Conservation (phyloP, 352 stramenopile species). For the Phytophthora sp. region DNA sequence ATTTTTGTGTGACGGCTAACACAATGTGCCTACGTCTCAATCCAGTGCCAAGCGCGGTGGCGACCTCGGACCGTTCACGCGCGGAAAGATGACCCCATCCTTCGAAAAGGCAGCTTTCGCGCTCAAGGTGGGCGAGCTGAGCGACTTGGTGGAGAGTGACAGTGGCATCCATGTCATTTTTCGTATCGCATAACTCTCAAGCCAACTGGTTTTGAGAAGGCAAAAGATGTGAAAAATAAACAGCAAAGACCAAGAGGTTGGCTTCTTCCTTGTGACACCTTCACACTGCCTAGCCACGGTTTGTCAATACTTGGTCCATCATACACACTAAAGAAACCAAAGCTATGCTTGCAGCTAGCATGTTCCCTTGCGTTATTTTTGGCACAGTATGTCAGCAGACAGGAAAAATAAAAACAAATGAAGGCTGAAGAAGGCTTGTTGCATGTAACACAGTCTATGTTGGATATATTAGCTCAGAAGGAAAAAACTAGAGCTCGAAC, state of each 20-base stretch:
- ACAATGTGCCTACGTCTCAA: not conserved
- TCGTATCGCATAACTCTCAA: slow-evolving; percentile 67
- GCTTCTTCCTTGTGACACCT: slow-evolving; percentile 1
- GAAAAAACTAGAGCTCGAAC: slow-evolving; percentile 68
- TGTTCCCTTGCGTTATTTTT: not conserved
- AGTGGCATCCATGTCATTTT: slow-evolving; percentile 98
- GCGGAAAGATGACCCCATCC: slow-evolving; percentile 92
- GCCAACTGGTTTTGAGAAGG: not conserved
- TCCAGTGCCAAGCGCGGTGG: slow-evolving; percentile 89
- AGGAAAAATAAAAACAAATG: not conserved
- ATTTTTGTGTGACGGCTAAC: not conserved
- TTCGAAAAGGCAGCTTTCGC: slow-evolving; percentile 93
- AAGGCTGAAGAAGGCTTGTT: not conserved
- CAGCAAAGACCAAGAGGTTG: slow-evolving; percentile 5
- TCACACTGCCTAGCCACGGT: not conserved
- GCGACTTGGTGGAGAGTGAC: slow-evolving; percentile 95
- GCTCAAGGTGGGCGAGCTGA: slow-evolving; percentile 94
- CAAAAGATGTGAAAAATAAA: slow-evolving; percentile 12
- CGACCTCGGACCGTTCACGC: slow-evolving; percentile 89
- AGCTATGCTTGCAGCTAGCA: not conserved
- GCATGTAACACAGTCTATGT: slow-evolving; percentile 26
- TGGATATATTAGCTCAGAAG: slow-evolving; percentile 45
- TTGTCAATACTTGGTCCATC: slow-evolving; percentile 5
- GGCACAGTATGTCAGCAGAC: not conserved
- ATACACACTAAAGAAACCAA: not conserved